These are phyloP conservation scores for Alternaria gansuensis DNA, from an alignment of 2,329 filamentous ascomycete species.

Conservation along the genomic window DNA sequence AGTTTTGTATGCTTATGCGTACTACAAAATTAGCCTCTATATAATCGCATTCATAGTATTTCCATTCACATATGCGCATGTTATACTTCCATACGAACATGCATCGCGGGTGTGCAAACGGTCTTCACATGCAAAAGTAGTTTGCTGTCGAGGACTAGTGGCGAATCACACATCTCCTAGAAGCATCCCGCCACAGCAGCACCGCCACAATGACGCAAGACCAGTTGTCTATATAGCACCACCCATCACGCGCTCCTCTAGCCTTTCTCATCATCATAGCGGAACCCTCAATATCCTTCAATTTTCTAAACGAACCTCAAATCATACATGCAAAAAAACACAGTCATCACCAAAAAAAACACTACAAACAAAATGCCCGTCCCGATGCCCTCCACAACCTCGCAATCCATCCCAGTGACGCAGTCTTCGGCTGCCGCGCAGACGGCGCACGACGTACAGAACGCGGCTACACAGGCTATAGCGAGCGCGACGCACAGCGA, in stretches of 20 bases:
- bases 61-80: not conserved
- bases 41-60: not conserved
- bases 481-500: conserved; percentile 35
- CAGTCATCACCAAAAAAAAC: not conserved
- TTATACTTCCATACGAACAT: too few species aligned
- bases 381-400: conserved; percentile 35
- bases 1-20: not conserved
- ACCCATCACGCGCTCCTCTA: not conserved
- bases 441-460: conserved; percentile 36
- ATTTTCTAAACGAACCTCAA: not conserved
- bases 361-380: conserved; percentile 34
- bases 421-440: conserved; percentile 37
- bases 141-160: conserved; percentile 9
- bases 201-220: conserved; percentile 43
- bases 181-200: conserved; percentile 39
- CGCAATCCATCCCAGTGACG: conserved; percentile 22
- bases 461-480: conserved; percentile 39
- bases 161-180: conserved; percentile 23
- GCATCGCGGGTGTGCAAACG: not conserved
- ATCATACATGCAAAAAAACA: not conserved
- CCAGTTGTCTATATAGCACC: conserved; percentile 1
- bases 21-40: not conserved
- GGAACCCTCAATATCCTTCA: not conserved
- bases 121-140: conserved; percentile 4
- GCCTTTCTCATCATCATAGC: not conserved